phyloP scores from a whole-genome alignment of 2,329 filamentous ascomycete genomes.

The Neocucurbitaria cava region DNA sequence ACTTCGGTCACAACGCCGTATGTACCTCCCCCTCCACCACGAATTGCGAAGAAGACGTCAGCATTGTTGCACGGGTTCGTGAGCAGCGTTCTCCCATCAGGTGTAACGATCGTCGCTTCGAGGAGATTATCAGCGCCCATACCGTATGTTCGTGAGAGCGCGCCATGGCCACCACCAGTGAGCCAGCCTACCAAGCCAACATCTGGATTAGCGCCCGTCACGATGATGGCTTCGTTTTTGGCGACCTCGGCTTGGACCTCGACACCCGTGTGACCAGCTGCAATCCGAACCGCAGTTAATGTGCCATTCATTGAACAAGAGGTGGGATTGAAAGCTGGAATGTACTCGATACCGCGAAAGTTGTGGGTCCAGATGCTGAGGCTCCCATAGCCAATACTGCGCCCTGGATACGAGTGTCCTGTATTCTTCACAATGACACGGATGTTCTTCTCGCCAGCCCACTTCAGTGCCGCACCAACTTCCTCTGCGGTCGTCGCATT shows the following conservation, averaged over 20 bases:
- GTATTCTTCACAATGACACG: conserved; percentile 38
- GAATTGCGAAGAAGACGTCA: conserved; percentile 51
- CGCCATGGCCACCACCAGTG: conserved; percentile 49
- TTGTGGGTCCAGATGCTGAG: conserved; percentile 39
- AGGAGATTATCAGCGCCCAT: conserved; percentile 48
- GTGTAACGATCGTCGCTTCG: conserved; percentile 46
- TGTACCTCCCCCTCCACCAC: conserved; percentile 52
- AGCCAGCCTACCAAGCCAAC: conserved; percentile 52
- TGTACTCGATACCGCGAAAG: conserved; percentile 32
- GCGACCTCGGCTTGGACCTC: conserved; percentile 24
- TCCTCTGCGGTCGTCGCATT: conserved; percentile 32
- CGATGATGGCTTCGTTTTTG: conserved; percentile 19
- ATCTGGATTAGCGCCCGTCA: conserved; percentile 31
- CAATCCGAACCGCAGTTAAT: conserved; percentile 20
- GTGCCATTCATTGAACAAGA: conserved; percentile 15
- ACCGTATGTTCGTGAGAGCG: conserved; percentile 46
- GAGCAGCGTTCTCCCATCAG: conserved; percentile 16
- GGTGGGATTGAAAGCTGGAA: conserved; percentile 23
- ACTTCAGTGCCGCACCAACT: conserved; percentile 26
- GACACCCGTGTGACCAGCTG: conserved; percentile 28
- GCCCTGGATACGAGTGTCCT: conserved; percentile 34
- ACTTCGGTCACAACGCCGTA: conserved; percentile 48
- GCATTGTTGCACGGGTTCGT: conserved; percentile 33
- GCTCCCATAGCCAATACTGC: conserved; percentile 24
- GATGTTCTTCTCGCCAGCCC: conserved; percentile 28